phyloP scores from a whole-genome alignment of 2,329 filamentous ascomycete genomes.

The Claviceps digitariae region DNA sequence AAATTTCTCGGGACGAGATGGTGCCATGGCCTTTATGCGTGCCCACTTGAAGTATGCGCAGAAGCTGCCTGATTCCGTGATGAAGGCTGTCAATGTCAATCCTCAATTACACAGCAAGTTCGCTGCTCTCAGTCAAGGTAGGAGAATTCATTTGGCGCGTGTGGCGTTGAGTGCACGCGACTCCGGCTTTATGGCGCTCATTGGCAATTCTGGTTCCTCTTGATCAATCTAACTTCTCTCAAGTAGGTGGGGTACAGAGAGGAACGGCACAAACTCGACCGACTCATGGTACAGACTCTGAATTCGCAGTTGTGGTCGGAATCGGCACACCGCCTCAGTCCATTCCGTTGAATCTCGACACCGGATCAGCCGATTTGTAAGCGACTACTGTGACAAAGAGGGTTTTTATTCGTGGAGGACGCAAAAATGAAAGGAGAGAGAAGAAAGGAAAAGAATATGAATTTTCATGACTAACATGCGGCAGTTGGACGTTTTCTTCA shows the following conservation, averaged over 20 bases:
- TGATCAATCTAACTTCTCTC: background rate
- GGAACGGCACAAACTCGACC: conserved; percentile 15
- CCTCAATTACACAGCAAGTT: conserved; percentile 14
- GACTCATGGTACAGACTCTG: conserved; percentile 30
- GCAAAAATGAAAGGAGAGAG: too few relatives aligned
- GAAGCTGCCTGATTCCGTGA: conserved; percentile 15
- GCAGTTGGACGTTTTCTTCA: conserved; percentile 56
- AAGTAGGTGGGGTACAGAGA: conserved; percentile 6
- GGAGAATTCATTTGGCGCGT: background rate
- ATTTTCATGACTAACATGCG: background rate
- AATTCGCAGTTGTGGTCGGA: conserved; percentile 48
- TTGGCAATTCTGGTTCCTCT: too few relatives aligned
- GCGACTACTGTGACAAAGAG: conserved; percentile 1
- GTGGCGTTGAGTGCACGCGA: too few relatives aligned
- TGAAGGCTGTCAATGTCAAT: conserved; percentile 12
- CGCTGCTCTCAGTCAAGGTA: conserved; percentile 4
- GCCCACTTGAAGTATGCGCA: conserved; percentile 25
- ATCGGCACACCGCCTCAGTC: conserved; percentile 45
- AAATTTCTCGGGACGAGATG: conserved; percentile 20
- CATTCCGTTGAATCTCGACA: conserved; percentile 58
- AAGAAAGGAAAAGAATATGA: background rate
- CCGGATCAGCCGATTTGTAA: conserved; percentile 38
- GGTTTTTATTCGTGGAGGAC: background rate
- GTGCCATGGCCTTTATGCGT: conserved; percentile 14
- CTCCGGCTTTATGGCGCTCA: too few relatives aligned